Evolutionary conservation across 495 filamentous ascomycete species (phyloP).

Genomic region (Penicillium dipodomyicola): DNA sequence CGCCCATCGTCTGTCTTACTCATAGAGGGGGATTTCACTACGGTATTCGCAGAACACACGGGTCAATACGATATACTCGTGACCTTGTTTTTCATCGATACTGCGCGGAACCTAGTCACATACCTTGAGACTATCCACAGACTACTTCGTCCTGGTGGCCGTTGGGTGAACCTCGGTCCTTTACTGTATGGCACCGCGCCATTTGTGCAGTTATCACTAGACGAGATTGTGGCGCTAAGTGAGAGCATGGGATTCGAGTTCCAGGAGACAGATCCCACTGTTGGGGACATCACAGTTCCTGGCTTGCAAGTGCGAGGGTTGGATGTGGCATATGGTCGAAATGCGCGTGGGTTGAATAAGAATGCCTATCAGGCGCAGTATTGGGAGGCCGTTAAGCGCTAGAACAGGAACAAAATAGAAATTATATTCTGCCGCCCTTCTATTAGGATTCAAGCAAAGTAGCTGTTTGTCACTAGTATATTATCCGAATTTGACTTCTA

Average conservation of each 20-base stretch:
- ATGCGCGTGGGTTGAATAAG: conserved; percentile 24
- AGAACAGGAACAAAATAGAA: not conserved
- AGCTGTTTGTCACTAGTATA: not conserved
- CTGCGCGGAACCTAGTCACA: conserved; percentile 42
- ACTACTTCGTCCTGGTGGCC: conserved; percentile 37
- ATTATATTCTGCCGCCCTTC: not conserved
- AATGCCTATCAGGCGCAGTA: conserved; percentile 30
- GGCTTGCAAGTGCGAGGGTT: conserved; percentile 12
- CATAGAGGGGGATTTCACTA: conserved; percentile 48
- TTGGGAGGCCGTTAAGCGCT: conserved; percentile 19
- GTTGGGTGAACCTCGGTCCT: conserved; percentile 50
- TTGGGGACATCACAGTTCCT: conserved; percentile 14
- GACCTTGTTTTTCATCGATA: conserved; percentile 53
- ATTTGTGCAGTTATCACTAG: conserved; percentile 26
- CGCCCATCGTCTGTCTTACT: conserved; percentile 22
- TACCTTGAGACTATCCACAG: conserved; percentile 45
- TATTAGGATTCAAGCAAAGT: not conserved
- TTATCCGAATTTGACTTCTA: not conserved
- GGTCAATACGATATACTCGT: conserved; percentile 40
- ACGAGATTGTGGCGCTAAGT: conserved; percentile 23
- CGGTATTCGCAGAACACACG: conserved; percentile 14
- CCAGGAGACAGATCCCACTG: conserved; percentile 10
- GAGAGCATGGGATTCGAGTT: conserved; percentile 21
- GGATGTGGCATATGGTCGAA: conserved; percentile 23
- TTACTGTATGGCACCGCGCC: conserved; percentile 30